phyloP scores from a whole-genome alignment of 768 basidiomycete species.

The Pleurotus ostreatus region DNA sequence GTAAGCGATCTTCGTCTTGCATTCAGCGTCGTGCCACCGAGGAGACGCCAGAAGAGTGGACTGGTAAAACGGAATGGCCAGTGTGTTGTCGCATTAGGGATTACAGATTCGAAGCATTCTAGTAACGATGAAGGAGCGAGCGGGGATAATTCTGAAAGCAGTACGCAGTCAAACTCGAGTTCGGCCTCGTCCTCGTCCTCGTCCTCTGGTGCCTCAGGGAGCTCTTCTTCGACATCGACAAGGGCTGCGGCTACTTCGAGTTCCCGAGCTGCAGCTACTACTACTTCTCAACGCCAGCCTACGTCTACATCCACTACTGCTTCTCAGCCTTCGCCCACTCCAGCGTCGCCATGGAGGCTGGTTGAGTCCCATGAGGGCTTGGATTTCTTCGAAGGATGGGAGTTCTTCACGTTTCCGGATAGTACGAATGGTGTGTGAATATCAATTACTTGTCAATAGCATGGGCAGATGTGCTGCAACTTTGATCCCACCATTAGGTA shows the following conservation, averaged over 20 bases:
- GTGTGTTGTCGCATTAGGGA: conserved; percentile 41
- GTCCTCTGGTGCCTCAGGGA: conserved; percentile 14
- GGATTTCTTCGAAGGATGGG: conserved; percentile 80
- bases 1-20: conserved; percentile 69
- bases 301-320: too few species aligned
- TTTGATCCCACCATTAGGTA: conserved; percentile 18
- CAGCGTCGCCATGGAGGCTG: conserved; percentile 56
- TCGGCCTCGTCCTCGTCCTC: conserved; percentile 9
- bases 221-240: background rate
- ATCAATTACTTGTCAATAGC: background rate
- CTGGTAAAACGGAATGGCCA: conserved; percentile 21
- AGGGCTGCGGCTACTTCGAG: background rate
- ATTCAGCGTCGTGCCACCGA: conserved; percentile 50
- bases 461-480: background rate
- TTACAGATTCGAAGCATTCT: conserved; percentile 19
- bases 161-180: background rate
- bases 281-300: background rate
- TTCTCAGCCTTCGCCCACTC: background rate
- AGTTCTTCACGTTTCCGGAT: conserved; percentile 65
- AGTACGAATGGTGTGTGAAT: conserved; percentile 62
- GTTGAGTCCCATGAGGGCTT: conserved; percentile 61
- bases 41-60: conserved; percentile 24
- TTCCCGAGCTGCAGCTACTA: conserved; percentile 12
- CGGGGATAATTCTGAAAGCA: background rate
- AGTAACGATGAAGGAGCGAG: conserved; percentile 14